Base-by-base conservation (phyloP, 2,329 filamentous ascomycete genomes). In the Neonectria hederae region DNA sequence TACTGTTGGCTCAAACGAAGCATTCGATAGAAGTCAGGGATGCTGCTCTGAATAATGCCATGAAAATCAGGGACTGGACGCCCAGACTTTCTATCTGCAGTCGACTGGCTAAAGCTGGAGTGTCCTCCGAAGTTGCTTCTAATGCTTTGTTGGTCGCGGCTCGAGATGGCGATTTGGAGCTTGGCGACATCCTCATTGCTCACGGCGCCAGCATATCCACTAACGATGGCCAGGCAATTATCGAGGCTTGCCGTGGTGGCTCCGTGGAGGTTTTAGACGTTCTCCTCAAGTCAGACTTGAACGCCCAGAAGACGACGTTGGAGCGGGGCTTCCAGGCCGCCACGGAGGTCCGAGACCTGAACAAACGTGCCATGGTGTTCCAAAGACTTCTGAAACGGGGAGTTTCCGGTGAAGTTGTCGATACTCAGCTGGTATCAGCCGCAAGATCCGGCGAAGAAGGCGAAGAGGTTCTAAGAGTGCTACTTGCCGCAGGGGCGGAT, bases 251-350 rank as follows among this genome's bases (percentile, higher is more conserved):
- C 32, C 80, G 83, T 2, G 81, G 82, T 0, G 86, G 86, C 0
- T 81, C 83, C 0, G 74, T 80, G 0, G 82, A 83, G 4, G 82
- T 88, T 5, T 71, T 89, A 3, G 74, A 79, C 40, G 82, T 88
- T 73, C 76, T 89, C 1, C 75, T 89, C 0, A 79, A 76, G 24
- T 79, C 81, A 1, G 78, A 80, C 24, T 74, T 70, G 0, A 71
- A 80, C 4, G 73, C 81, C 0, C 79, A 78, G 11, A 80, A 80
- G 52, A 72, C 75, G 7, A 85, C 82, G 0, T 73, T 88, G 4
- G 79, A 83, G 30, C 80, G 81, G 42, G 85, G 83, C 0, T 88
- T 89, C 48, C 83, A 87, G 64, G 86, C 85, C 2, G 85, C 86
- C 0, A 86, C 83, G 0, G 82, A 85, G 56, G 78, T 87, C 2